Conservation (phyloP, 129 eudicot species). For the Centrapalus pauciflorus region DNA sequence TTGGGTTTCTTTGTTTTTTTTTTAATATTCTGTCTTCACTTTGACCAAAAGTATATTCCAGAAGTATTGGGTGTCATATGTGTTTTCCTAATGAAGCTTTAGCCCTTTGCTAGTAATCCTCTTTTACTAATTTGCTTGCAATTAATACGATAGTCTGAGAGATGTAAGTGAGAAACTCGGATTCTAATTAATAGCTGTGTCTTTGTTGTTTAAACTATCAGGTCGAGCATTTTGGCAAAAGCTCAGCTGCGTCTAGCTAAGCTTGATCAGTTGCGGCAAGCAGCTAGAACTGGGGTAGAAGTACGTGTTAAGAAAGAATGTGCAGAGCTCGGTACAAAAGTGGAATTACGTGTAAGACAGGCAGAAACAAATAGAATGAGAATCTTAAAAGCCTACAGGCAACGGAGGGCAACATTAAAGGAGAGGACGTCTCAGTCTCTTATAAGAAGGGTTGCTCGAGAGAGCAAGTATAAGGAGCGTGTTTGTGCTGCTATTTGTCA, state of each 20-base stretch:
- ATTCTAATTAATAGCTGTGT: background rate
- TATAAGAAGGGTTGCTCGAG: conserved; percentile 63
- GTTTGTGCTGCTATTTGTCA: conserved; percentile 80
- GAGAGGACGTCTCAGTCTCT: conserved; percentile 86
- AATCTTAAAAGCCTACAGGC: conserved; percentile 66
- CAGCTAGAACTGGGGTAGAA: conserved; percentile 73
- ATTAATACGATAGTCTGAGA: no score
- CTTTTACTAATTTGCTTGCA: no score
- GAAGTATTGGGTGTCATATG: background rate
- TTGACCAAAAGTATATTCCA: background rate
- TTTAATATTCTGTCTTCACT: background rate
- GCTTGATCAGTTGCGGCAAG: conserved; percentile 83
- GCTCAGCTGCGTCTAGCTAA: conserved; percentile 94
- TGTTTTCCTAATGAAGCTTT: background rate
- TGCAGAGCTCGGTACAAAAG: conserved; percentile 79
- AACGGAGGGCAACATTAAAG: conserved; percentile 73
- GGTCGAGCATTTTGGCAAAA: conserved; percentile 82
- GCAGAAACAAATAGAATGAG: conserved; percentile 93
- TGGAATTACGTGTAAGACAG: conserved; percentile 72
- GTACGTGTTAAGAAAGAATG: conserved; percentile 70
- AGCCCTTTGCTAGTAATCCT: no score
- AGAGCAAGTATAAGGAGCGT: conserved; percentile 85
- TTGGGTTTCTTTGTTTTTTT: background rate
- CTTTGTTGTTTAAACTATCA: conserved; percentile 15
- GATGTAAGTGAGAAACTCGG: background rate